Evolutionary conservation across 768 basidiomycete species (phyloP).

Genomic region (Suillus americanus): DNA sequence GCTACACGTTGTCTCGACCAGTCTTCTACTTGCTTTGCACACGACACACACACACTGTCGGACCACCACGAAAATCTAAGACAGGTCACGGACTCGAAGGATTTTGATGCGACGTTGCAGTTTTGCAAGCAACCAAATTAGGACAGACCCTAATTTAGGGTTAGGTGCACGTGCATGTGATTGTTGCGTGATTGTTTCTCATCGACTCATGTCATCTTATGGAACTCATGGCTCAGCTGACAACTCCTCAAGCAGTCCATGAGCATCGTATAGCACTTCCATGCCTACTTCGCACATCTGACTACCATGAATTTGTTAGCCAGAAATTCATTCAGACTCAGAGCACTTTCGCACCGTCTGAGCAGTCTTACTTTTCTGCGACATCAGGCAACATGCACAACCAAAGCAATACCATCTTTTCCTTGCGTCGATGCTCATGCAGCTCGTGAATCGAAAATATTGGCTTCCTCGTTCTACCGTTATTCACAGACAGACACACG

Average conservation of each 20-base stretch:
- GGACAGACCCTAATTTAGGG: neutral
- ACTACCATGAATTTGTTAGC: neutral
- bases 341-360: neutral
- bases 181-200: conserved; percentile 1
- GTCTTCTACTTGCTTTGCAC: conserved; percentile 16
- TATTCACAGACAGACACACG: conserved; percentile 13
- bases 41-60: neutral
- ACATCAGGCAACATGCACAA: neutral
- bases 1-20: conserved; percentile 13
- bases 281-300: neutral
- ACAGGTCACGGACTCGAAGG: neutral
- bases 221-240: neutral
- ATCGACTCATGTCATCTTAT: neutral
- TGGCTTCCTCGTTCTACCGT: conserved; percentile 29
- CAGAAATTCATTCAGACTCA: neutral
- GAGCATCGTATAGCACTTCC: neutral
- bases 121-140: conserved; percentile 10
- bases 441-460: conserved; percentile 58
- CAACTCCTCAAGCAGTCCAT: neutral
- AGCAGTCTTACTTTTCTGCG: neutral
- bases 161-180: conserved; percentile 4
- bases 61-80: neutral
- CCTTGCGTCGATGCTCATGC: conserved; percentile 86
- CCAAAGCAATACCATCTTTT: conserved; percentile 40
- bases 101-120: neutral